A percentile compares a stretch with the other conserved stretches of the same genome.
These are phyloP conservation scores for Kodamaea sagamina DNA, from an alignment of 805 yeast genomes.

Conservation along the genomic window DNA sequence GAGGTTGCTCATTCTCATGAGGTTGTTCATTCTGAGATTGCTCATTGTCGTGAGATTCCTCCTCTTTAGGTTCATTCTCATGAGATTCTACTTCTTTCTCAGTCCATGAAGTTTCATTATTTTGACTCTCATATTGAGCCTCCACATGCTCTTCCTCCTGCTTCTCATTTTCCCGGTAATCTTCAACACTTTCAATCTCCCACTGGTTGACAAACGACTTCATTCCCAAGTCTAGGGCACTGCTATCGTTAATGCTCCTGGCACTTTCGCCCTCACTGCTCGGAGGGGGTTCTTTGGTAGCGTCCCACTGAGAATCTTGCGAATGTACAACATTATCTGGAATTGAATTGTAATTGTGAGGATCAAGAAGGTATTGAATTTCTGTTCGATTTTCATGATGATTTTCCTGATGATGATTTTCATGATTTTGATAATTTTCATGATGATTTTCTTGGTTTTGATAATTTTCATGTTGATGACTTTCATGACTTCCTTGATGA, in stretches of 20 bases:
- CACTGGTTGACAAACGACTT: slow-evolving; percentile 27
- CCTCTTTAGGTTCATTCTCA: background rate
- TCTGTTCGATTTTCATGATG: slow-evolving; percentile 15
- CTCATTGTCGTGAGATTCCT: background rate
- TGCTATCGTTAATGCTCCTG: slow-evolving; percentile 2
- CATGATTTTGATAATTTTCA: background rate
- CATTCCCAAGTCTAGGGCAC: slow-evolving; percentile 15
- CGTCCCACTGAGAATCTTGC: slow-evolving; percentile 43
- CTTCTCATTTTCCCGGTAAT: background rate
- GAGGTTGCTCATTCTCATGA: no score
- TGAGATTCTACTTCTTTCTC: background rate
- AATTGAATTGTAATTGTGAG: slow-evolving; percentile 30
- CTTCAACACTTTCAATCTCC: slow-evolving; percentile 25
- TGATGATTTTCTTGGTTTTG: slow-evolving; percentile 6
- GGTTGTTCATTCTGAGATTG: background rate
- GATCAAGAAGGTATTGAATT: slow-evolving; percentile 29
- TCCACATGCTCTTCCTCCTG: slow-evolving; percentile 3
- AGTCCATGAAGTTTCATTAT: no score
- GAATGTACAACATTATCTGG: slow-evolving; percentile 13
- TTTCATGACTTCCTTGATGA: background rate
- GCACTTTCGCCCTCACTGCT: background rate
- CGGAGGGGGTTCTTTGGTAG: slow-evolving; percentile 47
- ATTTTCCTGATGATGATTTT: slow-evolving; percentile 1
- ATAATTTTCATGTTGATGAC: slow-evolving; percentile 1
- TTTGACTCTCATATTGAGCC: background rate